phyloP scores from a whole-genome alignment of 495 filamentous ascomycete genomes.

The Aspergillus homomorphus region DNA sequence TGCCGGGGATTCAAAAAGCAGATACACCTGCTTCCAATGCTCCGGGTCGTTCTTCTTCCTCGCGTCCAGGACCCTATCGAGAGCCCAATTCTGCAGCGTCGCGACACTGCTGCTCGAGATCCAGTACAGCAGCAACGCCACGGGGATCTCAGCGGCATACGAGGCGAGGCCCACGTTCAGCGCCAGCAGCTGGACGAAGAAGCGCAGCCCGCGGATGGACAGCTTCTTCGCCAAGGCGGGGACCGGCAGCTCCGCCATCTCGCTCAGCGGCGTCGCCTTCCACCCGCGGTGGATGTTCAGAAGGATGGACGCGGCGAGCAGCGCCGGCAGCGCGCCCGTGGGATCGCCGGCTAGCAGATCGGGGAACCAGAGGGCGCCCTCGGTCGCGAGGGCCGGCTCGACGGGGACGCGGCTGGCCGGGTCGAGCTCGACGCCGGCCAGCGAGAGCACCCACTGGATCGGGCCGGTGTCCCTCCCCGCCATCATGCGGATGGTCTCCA shows the following conservation, averaged over 20 bases:
- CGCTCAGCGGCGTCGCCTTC: slow-evolving; percentile 18
- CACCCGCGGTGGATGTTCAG: slow-evolving; percentile 35
- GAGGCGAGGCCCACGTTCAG: slow-evolving; percentile 31
- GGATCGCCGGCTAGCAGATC: slow-evolving; percentile 72
- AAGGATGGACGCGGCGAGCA: slow-evolving; percentile 44
- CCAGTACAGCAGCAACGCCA: slow-evolving; percentile 72
- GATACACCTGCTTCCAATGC: slow-evolving; percentile 18
- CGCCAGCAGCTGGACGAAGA: slow-evolving; percentile 30
- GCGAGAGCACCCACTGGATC: slow-evolving; percentile 40
- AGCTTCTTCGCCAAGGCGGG: slow-evolving; percentile 23
- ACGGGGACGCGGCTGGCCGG: slow-evolving; percentile 24
- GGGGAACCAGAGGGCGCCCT: slow-evolving; percentile 79
- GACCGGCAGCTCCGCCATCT: slow-evolving; percentile 28
- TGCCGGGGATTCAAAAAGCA: slow-evolving; percentile 16
- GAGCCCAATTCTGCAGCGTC: slow-evolving; percentile 34
- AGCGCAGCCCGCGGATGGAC: slow-evolving; percentile 20
- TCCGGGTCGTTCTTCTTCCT: slow-evolving; percentile 21
- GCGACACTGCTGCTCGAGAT: slow-evolving; percentile 49
- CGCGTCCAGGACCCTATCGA: slow-evolving; percentile 38
- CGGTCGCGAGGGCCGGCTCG: slow-evolving; percentile 58
- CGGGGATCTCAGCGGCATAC: slow-evolving; percentile 48
- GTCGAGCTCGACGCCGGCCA: slow-evolving; percentile 12
- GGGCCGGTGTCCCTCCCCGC: slow-evolving; percentile 54
- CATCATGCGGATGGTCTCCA: slow-evolving; percentile 66
- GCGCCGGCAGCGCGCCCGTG: slow-evolving; percentile 59